Base-by-base conservation (phyloP, 176 grass and related monocot species). In the Stipa capillata region DNA sequence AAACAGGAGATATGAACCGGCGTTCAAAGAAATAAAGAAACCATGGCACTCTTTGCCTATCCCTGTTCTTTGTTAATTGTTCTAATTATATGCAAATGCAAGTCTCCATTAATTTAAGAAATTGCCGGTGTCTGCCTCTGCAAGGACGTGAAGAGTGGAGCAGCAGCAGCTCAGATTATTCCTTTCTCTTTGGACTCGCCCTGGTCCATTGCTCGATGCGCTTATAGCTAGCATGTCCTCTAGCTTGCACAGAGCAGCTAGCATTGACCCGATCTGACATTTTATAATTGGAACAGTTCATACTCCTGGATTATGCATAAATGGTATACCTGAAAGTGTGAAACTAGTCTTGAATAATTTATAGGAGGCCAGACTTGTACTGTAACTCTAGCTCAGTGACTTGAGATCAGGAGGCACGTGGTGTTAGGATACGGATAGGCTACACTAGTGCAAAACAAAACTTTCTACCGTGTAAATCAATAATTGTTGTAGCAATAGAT, bases 151-250 rank as follows among this genome's bases (percentile, higher is more conserved):
- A 69, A 9, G 13, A 45, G 65, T 45, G 44, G 62, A 68, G 77
- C 51, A 17, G 33, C 51, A 27, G 34, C 35, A 25, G 37, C 36
- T 36, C 55, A 7, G n/a, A 83, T 78, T 78, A 76, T 55, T 56
- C 36, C 1, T 4, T 7, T 73, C 67, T 65, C 48, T 8, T 88
- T 83, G 86, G 86, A 79, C 40, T 78, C 74, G 83, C 31, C 7
- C 16, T 11, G 74, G 65, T 33, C 51, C 74, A 65, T 51, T 74
- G 81, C 59, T 83, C 58, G 31, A 79, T 67, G 13, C 37, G 59
- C 21, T 42, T 25, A 11, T 25, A 57, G 0, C 7, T 60, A 61
- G 27, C 0, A 18, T 13, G 82, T 24, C 12, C 28, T 65, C 58
- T 49, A 63, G 31, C 13, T 45, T 42, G 20, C 0, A 17, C 8